A percentile compares a stretch with the other conserved stretches of the same genome.
phyloP scores from a whole-genome alignment of 371 early-diverging fungal genomes.

The Mortierella polycephala region DNA sequence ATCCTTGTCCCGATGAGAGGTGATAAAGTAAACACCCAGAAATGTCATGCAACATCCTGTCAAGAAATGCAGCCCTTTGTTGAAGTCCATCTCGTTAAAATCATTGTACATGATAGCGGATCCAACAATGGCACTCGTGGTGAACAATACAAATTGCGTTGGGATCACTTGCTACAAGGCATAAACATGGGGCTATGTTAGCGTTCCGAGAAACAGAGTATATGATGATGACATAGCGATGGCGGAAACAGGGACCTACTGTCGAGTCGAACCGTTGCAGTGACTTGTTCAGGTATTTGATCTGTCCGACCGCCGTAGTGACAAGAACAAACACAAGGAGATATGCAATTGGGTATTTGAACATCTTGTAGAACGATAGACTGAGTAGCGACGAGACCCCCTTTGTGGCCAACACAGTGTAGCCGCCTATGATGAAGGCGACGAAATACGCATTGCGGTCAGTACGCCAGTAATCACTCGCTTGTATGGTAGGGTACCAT shows the following conservation, averaged over 20 bases:
- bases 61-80: constrained; percentile 62
- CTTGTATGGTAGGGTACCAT: too few species aligned
- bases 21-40: constrained; percentile 77
- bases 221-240: too few species aligned
- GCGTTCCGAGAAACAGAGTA: too few species aligned
- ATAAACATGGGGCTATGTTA: too few species aligned
- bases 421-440: constrained; percentile 66
- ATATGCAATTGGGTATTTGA: constrained; percentile 75
- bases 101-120: constrained; percentile 79
- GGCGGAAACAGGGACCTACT: constrained; percentile 36
- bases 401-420: constrained; percentile 82
- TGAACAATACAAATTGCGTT: constrained; percentile 84
- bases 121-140: constrained; percentile 80
- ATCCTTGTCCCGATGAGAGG: constrained; percentile 61
- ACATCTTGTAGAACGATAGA: constrained; percentile 70
- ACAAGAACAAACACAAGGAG: constrained; percentile 69
- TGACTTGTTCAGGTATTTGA: constrained; percentile 78
- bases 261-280: constrained; percentile 78
- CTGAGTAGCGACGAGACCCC: constrained; percentile 77
- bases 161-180: constrained; percentile 71
- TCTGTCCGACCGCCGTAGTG: constrained; percentile 75
- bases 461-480: too few species aligned
- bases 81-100: constrained; percentile 69
- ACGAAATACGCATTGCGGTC: neutral
- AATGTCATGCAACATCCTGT: constrained; percentile 74